Evolutionary conservation across 805 yeast genomes (phyloP), one percentile per base, ranked within the genome.

Genomic region (Saccharomyces paradoxus): DNA sequence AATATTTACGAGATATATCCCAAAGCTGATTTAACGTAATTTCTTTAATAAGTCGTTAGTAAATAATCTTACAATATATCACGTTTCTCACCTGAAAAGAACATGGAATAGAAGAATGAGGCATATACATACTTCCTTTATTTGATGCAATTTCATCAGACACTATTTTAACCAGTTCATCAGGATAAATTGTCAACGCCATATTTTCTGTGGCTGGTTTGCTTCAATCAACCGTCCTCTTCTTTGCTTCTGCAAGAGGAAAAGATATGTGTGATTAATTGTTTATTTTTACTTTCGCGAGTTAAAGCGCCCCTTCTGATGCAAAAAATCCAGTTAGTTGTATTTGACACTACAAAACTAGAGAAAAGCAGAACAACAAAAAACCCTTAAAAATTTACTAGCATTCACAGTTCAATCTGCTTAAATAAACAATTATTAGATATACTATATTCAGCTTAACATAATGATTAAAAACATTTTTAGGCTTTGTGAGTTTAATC

Each of bases 101-200:
- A 10, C 41, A n/a, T n/a, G 3, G 22, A 4, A 37, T 6, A 37
- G 12, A 17, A 29, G 30, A 17, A 37, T 37, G 44, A 37, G 10
- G 8, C 12, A 41, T 44, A 7, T 48, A 55, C 60, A 61, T 61
- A 59, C 64, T 56, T 14, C 74, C 74, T 51, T 64, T 67, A 48
- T 61, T 61, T 51, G 60, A 69, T 1, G 72, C 69, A n/a, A 70
- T 58, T 44, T 66, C 69, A 29, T 65, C 60, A 30, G 60, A 58
- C 2, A 69, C 51, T 8, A 58, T 58, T 7, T 56, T 54, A n/a
- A 65, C 64, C 32, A 69, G 51, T 53, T 70, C 71, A 55, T 69
- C 71, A 2, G 73, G 72, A 44, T 59, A 65, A 4, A 58, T 56
- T 17, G 57, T 32, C n/a, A 29, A 41, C 27, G 44, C 47, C 49